phyloP scores from a whole-genome alignment of 176 grass and related monocot genomes.

The Cenchrus purpureus region DNA sequence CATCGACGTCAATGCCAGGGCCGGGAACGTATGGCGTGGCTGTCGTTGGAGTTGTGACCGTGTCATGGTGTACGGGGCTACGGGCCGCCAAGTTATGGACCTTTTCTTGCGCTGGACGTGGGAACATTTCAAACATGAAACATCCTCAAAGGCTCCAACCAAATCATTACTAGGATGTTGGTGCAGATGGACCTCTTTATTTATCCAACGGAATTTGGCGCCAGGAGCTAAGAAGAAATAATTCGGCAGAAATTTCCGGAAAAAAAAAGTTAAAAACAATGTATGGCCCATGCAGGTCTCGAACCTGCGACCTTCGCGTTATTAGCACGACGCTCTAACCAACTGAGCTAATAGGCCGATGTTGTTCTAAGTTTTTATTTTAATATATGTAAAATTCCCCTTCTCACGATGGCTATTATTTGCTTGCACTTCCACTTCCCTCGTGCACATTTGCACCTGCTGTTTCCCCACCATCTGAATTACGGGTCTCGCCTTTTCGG shows the following conservation, averaged over 20 bases:
- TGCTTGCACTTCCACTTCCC: too few species aligned
- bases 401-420: too few species aligned
- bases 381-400: too few species aligned
- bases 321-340: slow-evolving; percentile 93
- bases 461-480: too few species aligned
- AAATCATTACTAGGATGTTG: background rate
- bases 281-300: slow-evolving; percentile 83
- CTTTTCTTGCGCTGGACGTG: background rate
- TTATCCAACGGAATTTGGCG: too few species aligned
- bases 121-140: background rate
- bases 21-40: background rate
- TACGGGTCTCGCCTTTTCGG: too few species aligned
- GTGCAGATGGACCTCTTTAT: too few species aligned
- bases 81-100: background rate
- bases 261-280: background rate
- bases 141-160: background rate
- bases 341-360: slow-evolving; percentile 66
- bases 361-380: too few species aligned
- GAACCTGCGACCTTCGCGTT: slow-evolving; percentile 87
- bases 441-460: too few species aligned
- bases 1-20: background rate
- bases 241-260: background rate
- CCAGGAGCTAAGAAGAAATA: background rate
- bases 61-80: slow-evolving; percentile 2
- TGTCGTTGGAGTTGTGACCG: background rate